Conservation (phyloP, 306 rosid species). For the Trichosanthes truncata region DNA sequence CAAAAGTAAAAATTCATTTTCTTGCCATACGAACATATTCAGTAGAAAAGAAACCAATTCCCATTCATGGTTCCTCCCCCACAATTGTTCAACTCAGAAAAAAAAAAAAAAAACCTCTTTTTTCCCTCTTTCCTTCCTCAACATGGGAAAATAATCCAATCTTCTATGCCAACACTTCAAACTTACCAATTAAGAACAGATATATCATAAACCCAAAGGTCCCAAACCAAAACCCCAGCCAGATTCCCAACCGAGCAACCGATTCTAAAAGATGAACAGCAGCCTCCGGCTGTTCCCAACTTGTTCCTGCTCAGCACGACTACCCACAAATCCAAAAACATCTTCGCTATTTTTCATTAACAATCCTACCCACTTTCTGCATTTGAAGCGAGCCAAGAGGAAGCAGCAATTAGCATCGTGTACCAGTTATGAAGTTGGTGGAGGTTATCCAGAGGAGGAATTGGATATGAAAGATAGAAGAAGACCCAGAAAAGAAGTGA, state of each 20-base stretch:
- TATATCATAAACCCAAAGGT: not conserved
- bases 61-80: too few relatives aligned
- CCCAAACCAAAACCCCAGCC: not conserved
- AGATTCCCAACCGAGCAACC: not conserved
- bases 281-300: not conserved
- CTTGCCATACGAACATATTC: too few relatives aligned
- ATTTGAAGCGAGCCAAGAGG: conserved; percentile 16
- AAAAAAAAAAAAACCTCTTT: too few relatives aligned
- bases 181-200: not conserved
- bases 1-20: too few relatives aligned
- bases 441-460: conserved; percentile 49
- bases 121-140: too few relatives aligned
- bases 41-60: too few relatives aligned
- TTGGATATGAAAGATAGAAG: conserved; percentile 11
- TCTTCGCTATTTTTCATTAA: not conserved
- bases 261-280: not conserved
- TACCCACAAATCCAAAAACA: not conserved
- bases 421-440: conserved; percentile 65
- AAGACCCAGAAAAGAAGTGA: conserved; percentile 10
- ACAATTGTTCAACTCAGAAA: too few relatives aligned
- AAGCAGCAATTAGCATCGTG: conserved; percentile 4
- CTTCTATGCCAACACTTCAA: not conserved
- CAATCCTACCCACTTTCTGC: not conserved
- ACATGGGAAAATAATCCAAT: not conserved
- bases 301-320: not conserved